Evolutionary conservation across 768 basidiomycete genomes (phyloP), one percentile per base, ranked within the genome.

Genomic region (Hericium coralloides): DNA sequence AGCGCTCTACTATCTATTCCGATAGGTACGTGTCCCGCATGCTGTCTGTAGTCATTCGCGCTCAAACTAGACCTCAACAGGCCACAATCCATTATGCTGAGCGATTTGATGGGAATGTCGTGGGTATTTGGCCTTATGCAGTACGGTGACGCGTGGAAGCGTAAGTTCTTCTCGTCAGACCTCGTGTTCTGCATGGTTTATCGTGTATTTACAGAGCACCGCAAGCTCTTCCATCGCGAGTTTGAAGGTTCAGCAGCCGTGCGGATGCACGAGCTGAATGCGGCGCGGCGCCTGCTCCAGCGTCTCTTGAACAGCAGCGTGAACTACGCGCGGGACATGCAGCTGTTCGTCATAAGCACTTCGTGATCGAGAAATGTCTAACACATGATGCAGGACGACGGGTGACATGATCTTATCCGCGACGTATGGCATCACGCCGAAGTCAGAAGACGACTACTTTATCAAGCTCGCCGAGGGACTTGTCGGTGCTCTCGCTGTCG

Each of bases 1-100:
- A 53, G 18, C 57, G 57, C 2, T 53, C 52, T 4, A 53, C 52
- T 12, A 25, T 50, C 10, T 58, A 58, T 43, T 53, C 52, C 8
- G 41, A 43, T 8, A 15, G 41, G 41, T 43, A 18, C 41, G 15
- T 8, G 9, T 18, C 7, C 31, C 8, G 31, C 7, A 31, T 31
- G 31, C 10, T 31, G 8, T 31, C 31, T 6, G 31, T 31, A 9
- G 31, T 31, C 8, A 8, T 7, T 31, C 31, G 31, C 31, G 31
- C 8, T 31, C 31, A 31, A 31, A 18, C 15, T n/a, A 15, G 41
- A 43, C 18, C 12, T 43, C 1, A n/a, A 15, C 8, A 43, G 41
- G 17, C 41, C 41, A 18, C 41, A 43, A 43, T 43, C 41, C 17
- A 43, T 43, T 8, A 43, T 43, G 41, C 41, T 43, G 17, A 43